Conservation (phyloP, 106 monocot genomes). For the Platanthera zijinensis region DNA sequence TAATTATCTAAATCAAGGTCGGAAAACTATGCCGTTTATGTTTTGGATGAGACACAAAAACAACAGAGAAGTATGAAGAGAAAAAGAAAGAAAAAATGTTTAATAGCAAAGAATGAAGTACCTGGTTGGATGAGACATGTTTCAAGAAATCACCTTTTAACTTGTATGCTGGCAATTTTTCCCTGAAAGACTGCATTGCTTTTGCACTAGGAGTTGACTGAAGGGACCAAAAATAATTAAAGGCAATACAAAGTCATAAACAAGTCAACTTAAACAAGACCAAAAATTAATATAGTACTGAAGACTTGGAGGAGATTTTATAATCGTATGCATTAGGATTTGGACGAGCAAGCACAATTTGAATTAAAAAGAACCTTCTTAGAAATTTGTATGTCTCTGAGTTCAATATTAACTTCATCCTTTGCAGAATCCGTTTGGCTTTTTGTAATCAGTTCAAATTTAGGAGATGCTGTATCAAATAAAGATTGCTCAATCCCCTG, state of each 20-base stretch:
- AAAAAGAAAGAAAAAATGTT: neutral
- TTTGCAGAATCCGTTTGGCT: slow-evolving; percentile 19
- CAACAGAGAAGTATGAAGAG: neutral
- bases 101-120: slow-evolving; percentile 6
- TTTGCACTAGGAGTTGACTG: slow-evolving; percentile 50
- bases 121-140: slow-evolving; percentile 75
- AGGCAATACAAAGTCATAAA: neutral
- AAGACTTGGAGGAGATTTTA: neutral
- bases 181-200: slow-evolving; percentile 86
- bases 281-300: neutral
- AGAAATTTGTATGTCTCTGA: slow-evolving; percentile 65
- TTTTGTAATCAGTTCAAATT: slow-evolving; percentile 12
- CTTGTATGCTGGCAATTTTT: slow-evolving; percentile 88
- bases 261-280: neutral
- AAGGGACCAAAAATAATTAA: neutral
- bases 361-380: slow-evolving; percentile 46
- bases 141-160: slow-evolving; percentile 70
- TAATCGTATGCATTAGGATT: neutral
- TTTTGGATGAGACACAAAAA: neutral
- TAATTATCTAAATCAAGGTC: no score
- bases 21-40: no score
- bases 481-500: slow-evolving; percentile 11
- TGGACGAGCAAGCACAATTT: neutral
- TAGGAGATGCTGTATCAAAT: slow-evolving; percentile 10
- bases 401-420: slow-evolving; percentile 54